phyloP scores from a whole-genome alignment of 768 basidiomycete genomes.

The Rhodotorula kratochvilovae region DNA sequence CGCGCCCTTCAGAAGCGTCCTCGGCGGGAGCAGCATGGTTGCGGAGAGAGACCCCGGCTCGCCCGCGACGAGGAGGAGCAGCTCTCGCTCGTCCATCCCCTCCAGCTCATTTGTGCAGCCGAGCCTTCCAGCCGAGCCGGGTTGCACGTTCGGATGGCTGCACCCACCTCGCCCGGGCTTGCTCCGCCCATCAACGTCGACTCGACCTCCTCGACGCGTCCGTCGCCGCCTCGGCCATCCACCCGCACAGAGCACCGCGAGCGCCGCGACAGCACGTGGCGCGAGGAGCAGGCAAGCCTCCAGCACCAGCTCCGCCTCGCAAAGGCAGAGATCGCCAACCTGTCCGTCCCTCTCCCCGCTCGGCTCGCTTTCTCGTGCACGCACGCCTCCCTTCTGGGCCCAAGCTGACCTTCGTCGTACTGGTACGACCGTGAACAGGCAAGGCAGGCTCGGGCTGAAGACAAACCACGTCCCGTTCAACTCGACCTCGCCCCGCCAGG shows the following conservation, averaged over 20 bases:
- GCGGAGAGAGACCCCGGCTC: neutral
- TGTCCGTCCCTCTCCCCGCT: constrained; percentile 3
- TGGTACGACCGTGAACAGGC: neutral
- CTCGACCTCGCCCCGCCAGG: constrained; percentile 27
- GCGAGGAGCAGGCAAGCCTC: constrained; percentile 19
- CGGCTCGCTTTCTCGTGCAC: neutral
- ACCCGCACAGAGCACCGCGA: neutral
- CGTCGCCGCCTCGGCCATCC: neutral
- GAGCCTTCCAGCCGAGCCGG: too few species aligned
- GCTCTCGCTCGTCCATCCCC: too few species aligned
- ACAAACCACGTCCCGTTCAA: constrained; percentile 24
- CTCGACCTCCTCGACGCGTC: too few species aligned
- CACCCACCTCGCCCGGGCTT: neutral
- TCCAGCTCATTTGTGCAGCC: too few species aligned
- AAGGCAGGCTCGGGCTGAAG: constrained; percentile 27
- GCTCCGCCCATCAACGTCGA: neutral
- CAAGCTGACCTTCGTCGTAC: neutral
- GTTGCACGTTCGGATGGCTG: neutral
- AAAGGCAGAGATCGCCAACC: constrained; percentile 18
- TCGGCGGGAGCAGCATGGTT: neutral
- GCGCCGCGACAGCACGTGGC: constrained; percentile 3
- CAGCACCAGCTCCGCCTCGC: constrained; percentile 27
- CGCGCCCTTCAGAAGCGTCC: neutral
- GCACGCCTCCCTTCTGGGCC: neutral
- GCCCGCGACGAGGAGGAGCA: too few species aligned